A percentile compares a stretch with the other conserved stretches of the same genome.
phyloP scores from a whole-genome alignment of 2,329 filamentous ascomycete species.

The Cordyceps cateniannulata region DNA sequence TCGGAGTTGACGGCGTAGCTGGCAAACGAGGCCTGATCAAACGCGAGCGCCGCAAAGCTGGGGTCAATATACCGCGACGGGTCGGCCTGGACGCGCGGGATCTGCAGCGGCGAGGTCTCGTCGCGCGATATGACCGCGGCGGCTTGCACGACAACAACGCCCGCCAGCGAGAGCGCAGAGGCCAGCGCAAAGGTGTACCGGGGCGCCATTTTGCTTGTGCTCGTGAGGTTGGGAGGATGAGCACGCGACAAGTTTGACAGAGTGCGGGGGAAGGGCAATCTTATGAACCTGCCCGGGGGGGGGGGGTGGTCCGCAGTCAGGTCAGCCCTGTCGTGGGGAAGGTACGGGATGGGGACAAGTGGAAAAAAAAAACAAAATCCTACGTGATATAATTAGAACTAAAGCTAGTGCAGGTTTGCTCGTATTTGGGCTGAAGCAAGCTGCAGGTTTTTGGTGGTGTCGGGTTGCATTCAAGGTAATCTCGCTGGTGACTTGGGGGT shows the following conservation, averaged over 20 bases:
- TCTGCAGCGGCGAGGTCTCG: background rate
- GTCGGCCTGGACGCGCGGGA: background rate
- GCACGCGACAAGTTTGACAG: background rate
- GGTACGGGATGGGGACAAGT: no score
- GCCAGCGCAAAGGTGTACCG: background rate
- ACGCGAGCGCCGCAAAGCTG: constrained; percentile 1
- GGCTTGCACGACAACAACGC: background rate
- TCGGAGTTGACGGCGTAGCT: constrained; percentile 17
- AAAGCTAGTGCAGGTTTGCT: background rate
- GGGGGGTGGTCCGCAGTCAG: background rate
- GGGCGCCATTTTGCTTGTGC: background rate
- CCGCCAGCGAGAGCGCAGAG: background rate
- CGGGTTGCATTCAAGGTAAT: background rate
- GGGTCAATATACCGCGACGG: constrained; percentile 4
- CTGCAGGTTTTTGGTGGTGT: background rate
- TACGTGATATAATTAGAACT: background rate
- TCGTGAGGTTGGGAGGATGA: background rate
- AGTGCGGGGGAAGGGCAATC: background rate
- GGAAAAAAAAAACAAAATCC: background rate
- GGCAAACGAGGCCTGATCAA: constrained; percentile 7
- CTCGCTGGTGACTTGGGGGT: background rate
- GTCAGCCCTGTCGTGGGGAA: background rate
- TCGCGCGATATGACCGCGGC: background rate
- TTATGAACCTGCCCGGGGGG: background rate
- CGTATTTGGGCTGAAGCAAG: constrained; percentile 1